phyloP scores from a whole-genome alignment of 2,329 filamentous ascomycete genomes.

The Claviceps spartinae region DNA sequence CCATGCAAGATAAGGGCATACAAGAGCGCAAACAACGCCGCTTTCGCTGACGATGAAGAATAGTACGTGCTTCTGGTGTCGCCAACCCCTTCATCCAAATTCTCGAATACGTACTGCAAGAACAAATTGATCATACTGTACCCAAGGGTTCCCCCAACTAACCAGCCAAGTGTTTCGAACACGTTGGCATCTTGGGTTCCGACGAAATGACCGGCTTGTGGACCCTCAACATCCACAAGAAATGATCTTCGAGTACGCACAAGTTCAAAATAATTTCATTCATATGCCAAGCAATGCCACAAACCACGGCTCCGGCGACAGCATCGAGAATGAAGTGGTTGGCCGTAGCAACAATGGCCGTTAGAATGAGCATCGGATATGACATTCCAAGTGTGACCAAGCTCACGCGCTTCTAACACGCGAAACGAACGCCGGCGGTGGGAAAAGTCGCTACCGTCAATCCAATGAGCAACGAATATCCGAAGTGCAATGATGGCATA shows the following conservation, averaged over 20 bases:
- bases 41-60: background rate
- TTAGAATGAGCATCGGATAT: constrained; percentile 52
- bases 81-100: background rate
- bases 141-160: background rate
- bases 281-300: constrained; percentile 46
- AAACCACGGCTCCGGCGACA: constrained; percentile 53
- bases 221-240: constrained; percentile 47
- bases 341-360: constrained; percentile 56
- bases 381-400: constrained; percentile 37
- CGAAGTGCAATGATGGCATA: constrained; percentile 65
- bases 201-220: constrained; percentile 44
- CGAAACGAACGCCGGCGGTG: constrained; percentile 37
- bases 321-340: constrained; percentile 65
- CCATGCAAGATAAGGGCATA: background rate
- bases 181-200: constrained; percentile 23
- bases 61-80: background rate
- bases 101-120: background rate
- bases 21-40: background rate
- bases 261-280: constrained; percentile 47
- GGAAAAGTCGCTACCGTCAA: constrained; percentile 55
- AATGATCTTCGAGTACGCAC: constrained; percentile 53
- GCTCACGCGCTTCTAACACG: constrained; percentile 34
- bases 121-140: background rate
- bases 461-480: constrained; percentile 60
- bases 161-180: constrained; percentile 18